Evolutionary conservation across 2,329 filamentous ascomycete species (phyloP).

Genomic region (Pseudogymnoascus sp.): DNA sequence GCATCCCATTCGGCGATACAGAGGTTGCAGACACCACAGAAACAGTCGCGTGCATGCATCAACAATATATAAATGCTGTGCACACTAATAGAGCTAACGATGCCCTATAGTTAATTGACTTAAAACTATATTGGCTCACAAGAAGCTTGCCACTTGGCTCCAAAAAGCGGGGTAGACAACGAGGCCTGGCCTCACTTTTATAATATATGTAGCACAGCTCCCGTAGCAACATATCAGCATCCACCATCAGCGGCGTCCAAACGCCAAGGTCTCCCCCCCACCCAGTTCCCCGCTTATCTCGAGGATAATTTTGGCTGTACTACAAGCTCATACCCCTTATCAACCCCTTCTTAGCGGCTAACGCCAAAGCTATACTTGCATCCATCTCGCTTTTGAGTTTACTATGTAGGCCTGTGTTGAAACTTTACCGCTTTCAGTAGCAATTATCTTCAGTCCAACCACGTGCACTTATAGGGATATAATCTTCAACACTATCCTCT

Average conservation of each 20-base stretch:
- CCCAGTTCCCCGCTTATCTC: background rate
- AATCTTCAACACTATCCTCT: background rate
- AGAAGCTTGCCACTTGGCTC: background rate
- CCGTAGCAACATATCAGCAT: background rate
- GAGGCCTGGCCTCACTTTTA: background rate
- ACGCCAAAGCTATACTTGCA: background rate
- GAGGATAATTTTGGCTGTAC: background rate
- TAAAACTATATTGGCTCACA: background rate
- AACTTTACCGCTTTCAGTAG: background rate
- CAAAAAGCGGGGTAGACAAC: background rate
- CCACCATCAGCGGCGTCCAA: background rate
- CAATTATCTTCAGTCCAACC: background rate
- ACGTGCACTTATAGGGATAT: background rate
- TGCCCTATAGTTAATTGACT: background rate
- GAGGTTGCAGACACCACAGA: background rate
- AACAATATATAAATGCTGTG: background rate
- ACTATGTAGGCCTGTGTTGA: no score
- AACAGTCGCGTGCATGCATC: background rate
- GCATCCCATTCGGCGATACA: background rate
- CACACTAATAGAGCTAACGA: background rate
- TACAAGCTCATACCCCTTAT: background rate
- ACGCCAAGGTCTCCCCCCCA: background rate
- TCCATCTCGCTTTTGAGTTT: background rate
- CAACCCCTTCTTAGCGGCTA: background rate
- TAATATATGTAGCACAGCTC: background rate